A percentile compares a stretch with the other conserved stretches of the same genome.
These are phyloP conservation scores for Fusarium sp. DNA, from an alignment of 2,329 filamentous ascomycete genomes.

Conservation along the genomic window DNA sequence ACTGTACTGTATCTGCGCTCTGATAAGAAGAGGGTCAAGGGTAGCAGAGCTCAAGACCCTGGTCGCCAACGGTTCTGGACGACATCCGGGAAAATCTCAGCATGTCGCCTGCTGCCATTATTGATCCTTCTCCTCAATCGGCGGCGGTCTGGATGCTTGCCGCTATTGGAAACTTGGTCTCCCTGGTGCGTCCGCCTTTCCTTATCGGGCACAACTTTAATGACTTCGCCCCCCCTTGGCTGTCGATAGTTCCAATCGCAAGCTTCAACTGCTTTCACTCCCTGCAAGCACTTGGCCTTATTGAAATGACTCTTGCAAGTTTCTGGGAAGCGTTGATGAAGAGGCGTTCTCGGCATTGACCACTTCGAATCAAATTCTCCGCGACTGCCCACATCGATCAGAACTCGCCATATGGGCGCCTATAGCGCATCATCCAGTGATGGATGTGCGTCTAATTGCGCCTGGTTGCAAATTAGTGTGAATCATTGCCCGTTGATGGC, in stretches of 20 bases:
- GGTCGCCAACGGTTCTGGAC: conserved; percentile 23
- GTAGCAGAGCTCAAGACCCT: conserved; percentile 19
- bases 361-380: conserved; percentile 19
- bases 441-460: not conserved
- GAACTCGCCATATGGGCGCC: conserved; percentile 17
- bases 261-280: conserved; percentile 25
- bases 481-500: conserved; percentile 35
- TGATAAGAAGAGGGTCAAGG: conserved; percentile 3
- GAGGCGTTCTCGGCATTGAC: conserved; percentile 19
- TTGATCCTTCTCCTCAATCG: conserved; percentile 18
- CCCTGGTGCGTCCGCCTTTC: conserved; percentile 25
- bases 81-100: conserved; percentile 30
- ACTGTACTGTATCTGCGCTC: not conserved
- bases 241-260: conserved; percentile 39
- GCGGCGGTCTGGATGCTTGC: conserved; percentile 41
- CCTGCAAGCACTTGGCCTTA: conserved; percentile 30
- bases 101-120: conserved; percentile 31
- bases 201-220: conserved; percentile 37
- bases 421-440: conserved; percentile 16
- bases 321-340: conserved; percentile 28
- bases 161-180: conserved; percentile 38
- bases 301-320: conserved; percentile 29
- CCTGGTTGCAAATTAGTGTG: conserved; percentile 28
- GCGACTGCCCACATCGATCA: not conserved
- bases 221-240: conserved; percentile 34